Evolutionary conservation across 176 grass and related monocot species (phyloP), one percentile per base, ranked within the genome.

Genomic region (Triticum turgidum): DNA sequence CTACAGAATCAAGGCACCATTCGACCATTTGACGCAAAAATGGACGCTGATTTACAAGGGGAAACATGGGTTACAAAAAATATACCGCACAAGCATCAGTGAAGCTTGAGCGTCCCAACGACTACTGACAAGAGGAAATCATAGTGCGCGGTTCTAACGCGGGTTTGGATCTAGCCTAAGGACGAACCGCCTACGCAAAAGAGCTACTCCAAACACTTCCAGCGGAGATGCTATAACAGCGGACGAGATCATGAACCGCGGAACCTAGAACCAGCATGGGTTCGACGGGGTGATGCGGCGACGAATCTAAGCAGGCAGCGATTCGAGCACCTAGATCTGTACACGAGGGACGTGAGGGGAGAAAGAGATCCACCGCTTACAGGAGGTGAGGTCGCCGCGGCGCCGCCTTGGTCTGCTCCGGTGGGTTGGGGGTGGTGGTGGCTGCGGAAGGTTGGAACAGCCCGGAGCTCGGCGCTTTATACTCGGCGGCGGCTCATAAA

Each of bases 391-490:
- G 44, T 11, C 25, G 64, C 51, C 15, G 63, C 82, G 13, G 51
- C 82, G 76, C 61, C 24, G 77, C 78, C 78, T 91, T 9, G 82
- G 4, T 69, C 47, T 70, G 82, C 3, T 88, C 38, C 61, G 38
- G 77, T 34, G 69, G 13, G 11, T 3, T 15, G 3, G 83, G 83
- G 59, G 77, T 44, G 70, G 77, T 44, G 70, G 82, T 76, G 82
- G 82, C 82, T 85, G 78, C 72, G 64, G 34, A 72, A 59, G 62
- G 11, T 2, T n/a, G 33, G 11, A 2, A 6, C 6, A 38, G 21
- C 15, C 14, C 20, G 58, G 84, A 80, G 80, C 8, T 69, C 59
- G 38, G 51, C 8, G 4, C 49, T 85, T 91, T 91, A 88, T 85
- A 91, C 7, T 0, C 7, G 12, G 69, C 24, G 54, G 54, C 54